These are phyloP conservation scores for Fragaria ananassa DNA, from an alignment of 306 rosid genomes.

Conservation along the genomic window DNA sequence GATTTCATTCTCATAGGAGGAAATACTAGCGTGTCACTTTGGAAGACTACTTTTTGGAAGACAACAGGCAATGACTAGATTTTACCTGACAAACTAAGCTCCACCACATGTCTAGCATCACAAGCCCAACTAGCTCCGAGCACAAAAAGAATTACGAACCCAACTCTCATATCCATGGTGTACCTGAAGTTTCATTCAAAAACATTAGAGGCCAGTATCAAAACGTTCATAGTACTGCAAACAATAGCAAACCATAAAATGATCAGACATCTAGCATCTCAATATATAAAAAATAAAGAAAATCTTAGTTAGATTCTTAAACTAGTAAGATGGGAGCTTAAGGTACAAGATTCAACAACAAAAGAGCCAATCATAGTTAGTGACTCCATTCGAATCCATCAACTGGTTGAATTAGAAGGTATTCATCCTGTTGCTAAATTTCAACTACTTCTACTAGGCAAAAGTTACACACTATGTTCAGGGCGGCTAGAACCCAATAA, in stretches of 20 bases:
- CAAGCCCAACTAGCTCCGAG: conserved; percentile 56
- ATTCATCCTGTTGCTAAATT: neutral
- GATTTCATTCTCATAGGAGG: neutral
- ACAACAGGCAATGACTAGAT: neutral
- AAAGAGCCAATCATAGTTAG: neutral
- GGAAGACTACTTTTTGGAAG: neutral
- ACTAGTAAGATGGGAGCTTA: neutral
- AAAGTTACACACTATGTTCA: neutral
- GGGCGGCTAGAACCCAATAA: neutral
- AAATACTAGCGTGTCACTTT: neutral
- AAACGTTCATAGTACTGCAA: neutral
- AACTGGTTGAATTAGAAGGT: neutral
- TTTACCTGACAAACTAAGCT: conserved; percentile 18
- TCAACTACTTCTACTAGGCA: neutral
- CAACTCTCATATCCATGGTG: conserved; percentile 51
- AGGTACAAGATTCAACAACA: conserved; percentile 16
- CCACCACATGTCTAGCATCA: conserved; percentile 39
- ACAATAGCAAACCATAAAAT: neutral
- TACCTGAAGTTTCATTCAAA: conserved; percentile 31
- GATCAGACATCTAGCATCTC: neutral
- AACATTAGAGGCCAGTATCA: neutral
- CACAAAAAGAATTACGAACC: conserved; percentile 48
- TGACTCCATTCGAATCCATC: neutral
- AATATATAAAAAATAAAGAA: neutral
- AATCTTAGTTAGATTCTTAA: neutral